These are phyloP conservation scores for Tylopilus felleus DNA, from an alignment of 768 basidiomycete species.

Conservation along the genomic window DNA sequence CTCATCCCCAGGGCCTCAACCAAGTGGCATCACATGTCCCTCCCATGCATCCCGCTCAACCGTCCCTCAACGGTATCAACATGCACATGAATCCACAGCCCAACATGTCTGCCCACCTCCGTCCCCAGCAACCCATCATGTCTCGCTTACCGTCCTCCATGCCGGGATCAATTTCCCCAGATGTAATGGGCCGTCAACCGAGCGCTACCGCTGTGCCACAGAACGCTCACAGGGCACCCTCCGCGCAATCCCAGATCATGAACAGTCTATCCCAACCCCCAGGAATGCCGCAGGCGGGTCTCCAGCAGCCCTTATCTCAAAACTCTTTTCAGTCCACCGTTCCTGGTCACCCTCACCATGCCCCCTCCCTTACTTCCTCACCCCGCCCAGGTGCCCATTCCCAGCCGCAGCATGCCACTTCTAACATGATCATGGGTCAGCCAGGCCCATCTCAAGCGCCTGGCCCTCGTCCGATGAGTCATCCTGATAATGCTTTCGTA, in stretches of 20 bases:
- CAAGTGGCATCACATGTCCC: slow-evolving; percentile 35
- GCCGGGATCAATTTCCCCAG: slow-evolving; percentile 40
- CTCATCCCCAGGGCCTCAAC: slow-evolving; percentile 51
- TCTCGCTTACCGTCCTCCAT: slow-evolving; percentile 32
- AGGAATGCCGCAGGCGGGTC: slow-evolving; percentile 28
- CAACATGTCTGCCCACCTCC: slow-evolving; percentile 38
- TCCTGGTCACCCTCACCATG: slow-evolving; percentile 28
- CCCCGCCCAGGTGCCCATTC: slow-evolving; percentile 29
- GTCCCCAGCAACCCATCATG: slow-evolving; percentile 35
- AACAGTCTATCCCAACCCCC: slow-evolving; percentile 38
- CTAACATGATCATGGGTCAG: slow-evolving; percentile 31
- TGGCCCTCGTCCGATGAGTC: slow-evolving; percentile 39
- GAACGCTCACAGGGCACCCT: slow-evolving; percentile 41
- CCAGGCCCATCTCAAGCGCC: slow-evolving; percentile 30
- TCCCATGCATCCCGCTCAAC: slow-evolving; percentile 36
- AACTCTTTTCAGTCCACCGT: slow-evolving; percentile 28
- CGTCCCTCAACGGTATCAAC: slow-evolving; percentile 35
- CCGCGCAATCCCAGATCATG: slow-evolving; percentile 49
- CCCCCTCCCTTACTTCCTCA: slow-evolving; percentile 29
- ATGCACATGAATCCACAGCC: slow-evolving; percentile 47
- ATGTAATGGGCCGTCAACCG: slow-evolving; percentile 42
- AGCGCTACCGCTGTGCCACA: slow-evolving; percentile 40
- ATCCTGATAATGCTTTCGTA: slow-evolving; percentile 46
- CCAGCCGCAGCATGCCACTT: slow-evolving; percentile 27
- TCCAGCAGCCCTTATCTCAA: slow-evolving; percentile 31